Percentiles rank a stretch among this genome's conserved stretches.
These are phyloP conservation scores for Akanthomyces uredinophilus DNA, from an alignment of 2,329 filamentous ascomycete species.

Conservation along the genomic window DNA sequence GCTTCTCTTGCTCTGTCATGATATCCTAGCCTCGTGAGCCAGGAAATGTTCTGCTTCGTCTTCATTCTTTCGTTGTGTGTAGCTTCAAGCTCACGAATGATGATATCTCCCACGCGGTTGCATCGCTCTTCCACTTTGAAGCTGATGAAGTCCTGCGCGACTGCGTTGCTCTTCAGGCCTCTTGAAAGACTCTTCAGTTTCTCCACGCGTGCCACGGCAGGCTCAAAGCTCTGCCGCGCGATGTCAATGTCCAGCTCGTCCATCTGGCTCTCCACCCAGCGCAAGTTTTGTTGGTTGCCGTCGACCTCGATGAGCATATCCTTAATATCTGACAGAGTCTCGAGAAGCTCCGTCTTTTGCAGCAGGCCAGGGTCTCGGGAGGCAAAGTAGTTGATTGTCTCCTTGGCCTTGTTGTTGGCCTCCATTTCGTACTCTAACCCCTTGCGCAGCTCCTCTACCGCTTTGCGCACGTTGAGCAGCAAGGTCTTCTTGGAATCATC, in stretches of 20 bases:
- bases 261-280: constrained; percentile 92
- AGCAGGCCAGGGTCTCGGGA: constrained; percentile 70
- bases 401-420: constrained; percentile 75
- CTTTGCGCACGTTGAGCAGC: constrained; percentile 85
- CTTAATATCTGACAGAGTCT: constrained; percentile 71
- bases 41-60: constrained; percentile 75
- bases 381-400: constrained; percentile 82
- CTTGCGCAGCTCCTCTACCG: constrained; percentile 86
- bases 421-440: constrained; percentile 81
- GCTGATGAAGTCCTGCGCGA: constrained; percentile 87
- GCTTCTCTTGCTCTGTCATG: constrained; percentile 85
- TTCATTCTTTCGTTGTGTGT: constrained; percentile 71
- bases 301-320: constrained; percentile 94
- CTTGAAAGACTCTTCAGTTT: constrained; percentile 75
- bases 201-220: constrained; percentile 78
- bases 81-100: constrained; percentile 72
- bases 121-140: constrained; percentile 87
- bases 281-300: constrained; percentile 90
- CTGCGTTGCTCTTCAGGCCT: constrained; percentile 75
- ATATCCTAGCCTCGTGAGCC: constrained; percentile 81
- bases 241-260: constrained; percentile 96
- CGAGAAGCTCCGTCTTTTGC: constrained; percentile 74
- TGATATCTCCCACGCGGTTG: constrained; percentile 66
- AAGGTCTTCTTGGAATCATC: constrained; percentile 73
- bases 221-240: constrained; percentile 82